phyloP scores from a whole-genome alignment of 2,329 filamentous ascomycete species.

The Fusarium praegraminearum region DNA sequence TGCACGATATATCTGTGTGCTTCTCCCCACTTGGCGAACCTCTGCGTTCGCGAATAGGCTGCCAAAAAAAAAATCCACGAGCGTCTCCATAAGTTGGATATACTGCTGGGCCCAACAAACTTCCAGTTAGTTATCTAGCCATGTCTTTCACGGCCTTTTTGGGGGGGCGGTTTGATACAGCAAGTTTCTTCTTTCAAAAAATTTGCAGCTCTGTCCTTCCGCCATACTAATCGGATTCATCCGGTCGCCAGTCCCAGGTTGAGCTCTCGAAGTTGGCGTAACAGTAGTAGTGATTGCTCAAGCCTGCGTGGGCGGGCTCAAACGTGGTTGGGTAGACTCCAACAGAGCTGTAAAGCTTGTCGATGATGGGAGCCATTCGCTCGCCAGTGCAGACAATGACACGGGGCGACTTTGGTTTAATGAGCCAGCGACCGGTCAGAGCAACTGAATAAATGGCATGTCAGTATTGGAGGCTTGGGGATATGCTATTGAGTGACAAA shows the following conservation, averaged over 20 bases:
- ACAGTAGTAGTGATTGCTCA: conserved; percentile 85
- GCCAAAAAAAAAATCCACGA: background rate
- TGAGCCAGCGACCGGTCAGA: conserved; percentile 79
- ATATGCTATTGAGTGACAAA: background rate
- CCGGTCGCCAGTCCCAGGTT: conserved; percentile 59
- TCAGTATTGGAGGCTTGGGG: conserved; percentile 26
- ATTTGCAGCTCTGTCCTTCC: background rate
- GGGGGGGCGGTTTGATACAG: background rate
- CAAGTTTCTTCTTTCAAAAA: background rate
- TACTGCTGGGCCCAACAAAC: background rate
- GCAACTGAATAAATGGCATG: conserved; percentile 64
- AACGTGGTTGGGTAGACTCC: conserved; percentile 75
- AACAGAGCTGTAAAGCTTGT: conserved; percentile 73
- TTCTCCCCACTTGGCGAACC: background rate
- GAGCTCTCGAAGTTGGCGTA: conserved; percentile 81
- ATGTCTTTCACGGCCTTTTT: background rate
- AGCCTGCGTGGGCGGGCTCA: conserved; percentile 75
- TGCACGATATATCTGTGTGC: conserved; percentile 4
- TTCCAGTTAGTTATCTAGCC: background rate
- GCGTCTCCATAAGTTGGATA: background rate
- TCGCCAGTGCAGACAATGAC: conserved; percentile 83
- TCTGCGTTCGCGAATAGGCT: background rate
- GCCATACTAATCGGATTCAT: conserved; percentile 23
- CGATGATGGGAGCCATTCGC: conserved; percentile 74
- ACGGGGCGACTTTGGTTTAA: conserved; percentile 57